Conservation (phyloP, 352 stramenopile genomes). For the Globisporangium camurandrum region DNA sequence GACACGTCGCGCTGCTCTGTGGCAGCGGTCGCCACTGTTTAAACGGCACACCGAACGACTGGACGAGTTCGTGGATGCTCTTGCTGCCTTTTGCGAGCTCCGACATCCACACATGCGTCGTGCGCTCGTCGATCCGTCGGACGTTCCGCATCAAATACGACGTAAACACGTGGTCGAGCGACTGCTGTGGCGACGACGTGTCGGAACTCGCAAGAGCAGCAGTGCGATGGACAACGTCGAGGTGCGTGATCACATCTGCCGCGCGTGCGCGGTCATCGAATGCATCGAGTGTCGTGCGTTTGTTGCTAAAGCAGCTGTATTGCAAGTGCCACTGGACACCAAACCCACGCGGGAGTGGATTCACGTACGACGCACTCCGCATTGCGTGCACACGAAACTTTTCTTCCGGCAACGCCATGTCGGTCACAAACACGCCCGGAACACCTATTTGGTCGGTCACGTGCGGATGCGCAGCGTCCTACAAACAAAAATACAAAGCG, state of each 20-base stretch:
- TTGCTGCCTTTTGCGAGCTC: constrained; percentile 58
- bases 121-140: constrained; percentile 68
- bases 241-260: constrained; percentile 27
- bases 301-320: constrained; percentile 82
- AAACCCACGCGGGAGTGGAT: constrained; percentile 64
- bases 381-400: constrained; percentile 74
- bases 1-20: constrained; percentile 73
- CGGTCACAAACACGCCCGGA: constrained; percentile 70
- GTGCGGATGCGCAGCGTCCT: constrained; percentile 62
- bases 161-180: constrained; percentile 51
- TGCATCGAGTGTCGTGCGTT: constrained; percentile 50
- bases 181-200: neutral
- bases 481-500: too few relatives aligned
- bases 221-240: too few relatives aligned
- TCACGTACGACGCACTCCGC: constrained; percentile 70
- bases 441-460: constrained; percentile 62
- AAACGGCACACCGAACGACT: constrained; percentile 72
- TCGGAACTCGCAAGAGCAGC: too few relatives aligned
- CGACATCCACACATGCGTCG: constrained; percentile 72
- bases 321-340: constrained; percentile 77
- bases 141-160: constrained; percentile 82
- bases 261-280: constrained; percentile 64
- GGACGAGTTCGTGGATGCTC: constrained; percentile 62
- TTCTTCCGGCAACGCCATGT: constrained; percentile 68
- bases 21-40: constrained; percentile 76